Conservation (phyloP, 345 rosid species). For the Citropsis articulata region DNA sequence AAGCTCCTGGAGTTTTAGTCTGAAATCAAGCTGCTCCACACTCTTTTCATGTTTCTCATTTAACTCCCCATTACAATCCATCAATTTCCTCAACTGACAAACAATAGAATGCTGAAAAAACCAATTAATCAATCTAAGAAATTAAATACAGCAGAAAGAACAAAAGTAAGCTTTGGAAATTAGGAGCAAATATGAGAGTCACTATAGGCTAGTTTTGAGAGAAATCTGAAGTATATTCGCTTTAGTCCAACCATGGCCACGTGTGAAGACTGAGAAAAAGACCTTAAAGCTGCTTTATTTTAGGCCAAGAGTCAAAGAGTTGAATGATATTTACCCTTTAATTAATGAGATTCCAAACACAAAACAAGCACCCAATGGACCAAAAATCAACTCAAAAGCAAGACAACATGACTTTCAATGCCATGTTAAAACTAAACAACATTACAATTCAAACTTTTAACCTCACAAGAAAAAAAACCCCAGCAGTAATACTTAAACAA, state of each 20-base stretch:
- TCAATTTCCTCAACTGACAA: background rate
- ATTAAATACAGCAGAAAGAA: background rate
- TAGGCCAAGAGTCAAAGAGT: background rate
- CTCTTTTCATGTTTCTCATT: background rate
- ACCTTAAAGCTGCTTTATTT: background rate
- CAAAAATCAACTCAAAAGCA: background rate
- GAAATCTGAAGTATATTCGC: background rate
- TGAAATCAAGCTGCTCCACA: background rate
- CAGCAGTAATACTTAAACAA: background rate
- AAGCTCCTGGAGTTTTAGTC: background rate
- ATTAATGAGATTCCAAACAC: background rate
- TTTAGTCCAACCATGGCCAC: background rate
- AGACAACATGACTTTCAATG: background rate
- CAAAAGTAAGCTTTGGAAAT: background rate
- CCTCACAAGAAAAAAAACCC: background rate
- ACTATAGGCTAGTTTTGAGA: background rate
- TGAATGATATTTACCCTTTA: background rate
- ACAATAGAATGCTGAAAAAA: background rate
- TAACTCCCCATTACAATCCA: background rate
- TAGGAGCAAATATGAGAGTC: background rate
- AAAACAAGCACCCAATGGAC: background rate
- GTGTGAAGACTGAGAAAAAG: background rate
- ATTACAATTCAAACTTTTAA: background rate
- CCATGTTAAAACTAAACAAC: no score
- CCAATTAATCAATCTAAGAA: background rate